phyloP scores from a whole-genome alignment of 2,329 filamentous ascomycete genomes.

The Ceratocystis alfenasii region DNA sequence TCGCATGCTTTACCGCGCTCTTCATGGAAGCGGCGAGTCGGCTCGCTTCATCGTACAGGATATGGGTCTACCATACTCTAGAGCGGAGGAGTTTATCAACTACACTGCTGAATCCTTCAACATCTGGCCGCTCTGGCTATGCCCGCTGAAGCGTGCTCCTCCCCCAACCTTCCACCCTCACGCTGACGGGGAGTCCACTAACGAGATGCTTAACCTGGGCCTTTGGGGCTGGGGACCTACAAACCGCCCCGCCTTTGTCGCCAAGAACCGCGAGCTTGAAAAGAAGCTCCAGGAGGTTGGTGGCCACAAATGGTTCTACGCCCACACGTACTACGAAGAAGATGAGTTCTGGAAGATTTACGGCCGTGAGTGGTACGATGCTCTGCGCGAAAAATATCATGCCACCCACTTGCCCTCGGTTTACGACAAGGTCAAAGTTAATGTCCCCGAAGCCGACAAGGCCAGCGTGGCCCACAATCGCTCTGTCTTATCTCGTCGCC shows the following conservation, averaged over 20 bases:
- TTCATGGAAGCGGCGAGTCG: slow-evolving; percentile 55
- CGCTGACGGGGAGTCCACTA: slow-evolving; percentile 25
- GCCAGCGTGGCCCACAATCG: slow-evolving; percentile 32
- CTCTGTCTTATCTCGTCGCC: slow-evolving; percentile 39
- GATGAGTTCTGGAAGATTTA: slow-evolving; percentile 58
- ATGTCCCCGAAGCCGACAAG: slow-evolving; percentile 35
- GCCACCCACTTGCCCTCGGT: slow-evolving; percentile 53
- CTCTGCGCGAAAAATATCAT: slow-evolving; percentile 48
- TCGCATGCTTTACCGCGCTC: slow-evolving; percentile 59
- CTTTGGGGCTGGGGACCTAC: slow-evolving; percentile 68
- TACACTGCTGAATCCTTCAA: slow-evolving; percentile 40
- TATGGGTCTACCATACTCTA: slow-evolving; percentile 45
- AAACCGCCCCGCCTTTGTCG: slow-evolving; percentile 47
- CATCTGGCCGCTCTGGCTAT: slow-evolving; percentile 52
- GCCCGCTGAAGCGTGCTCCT: slow-evolving; percentile 39
- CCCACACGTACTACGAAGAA: slow-evolving; percentile 71
- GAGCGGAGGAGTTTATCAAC: slow-evolving; percentile 42
- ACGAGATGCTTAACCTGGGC: slow-evolving; percentile 48
- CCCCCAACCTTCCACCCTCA: slow-evolving; percentile 46
- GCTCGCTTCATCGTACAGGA: slow-evolving; percentile 58
- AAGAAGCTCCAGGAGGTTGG: slow-evolving; percentile 54
- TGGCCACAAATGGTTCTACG: slow-evolving; percentile 80
- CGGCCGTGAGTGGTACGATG: slow-evolving; percentile 47
- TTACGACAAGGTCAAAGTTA: slow-evolving; percentile 57
- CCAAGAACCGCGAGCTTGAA: slow-evolving; percentile 60